phyloP scores from a whole-genome alignment of 352 stramenopile genomes.

The Pythium scleroteichum region DNA sequence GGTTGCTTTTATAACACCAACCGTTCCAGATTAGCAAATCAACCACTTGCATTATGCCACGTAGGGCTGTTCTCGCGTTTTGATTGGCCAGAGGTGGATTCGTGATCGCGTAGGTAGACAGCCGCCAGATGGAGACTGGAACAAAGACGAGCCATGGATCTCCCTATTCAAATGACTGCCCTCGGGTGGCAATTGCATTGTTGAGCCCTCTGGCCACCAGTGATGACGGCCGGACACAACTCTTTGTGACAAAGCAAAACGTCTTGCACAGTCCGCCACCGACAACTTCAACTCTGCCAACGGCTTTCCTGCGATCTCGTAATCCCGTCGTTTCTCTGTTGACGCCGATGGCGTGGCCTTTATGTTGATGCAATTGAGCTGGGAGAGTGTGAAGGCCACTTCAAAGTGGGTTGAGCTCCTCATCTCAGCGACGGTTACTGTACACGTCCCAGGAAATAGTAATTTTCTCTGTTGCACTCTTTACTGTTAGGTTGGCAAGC shows the following conservation, averaged over 20 bases:
- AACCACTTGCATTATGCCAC: not conserved
- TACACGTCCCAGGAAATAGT: no score
- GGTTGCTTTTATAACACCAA: not conserved
- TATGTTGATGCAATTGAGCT: no score
- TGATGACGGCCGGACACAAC: not conserved
- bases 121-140: not conserved
- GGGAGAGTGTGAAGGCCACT: no score
- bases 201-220: not conserved
- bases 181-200: not conserved
- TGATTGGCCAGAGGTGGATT: slow-evolving; percentile 8
- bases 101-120: slow-evolving; percentile 4
- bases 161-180: not conserved
- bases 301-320: no score
- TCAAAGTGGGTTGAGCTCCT: no score
- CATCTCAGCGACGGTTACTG: no score
- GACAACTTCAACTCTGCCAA: not conserved
- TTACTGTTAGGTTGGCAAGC: no score
- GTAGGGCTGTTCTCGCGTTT: slow-evolving; percentile 7
- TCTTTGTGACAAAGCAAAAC: not conserved
- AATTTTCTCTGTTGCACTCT: no score
- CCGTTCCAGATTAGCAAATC: slow-evolving; percentile 7
- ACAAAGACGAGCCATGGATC: not conserved
- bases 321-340: no score
- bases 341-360: no score
- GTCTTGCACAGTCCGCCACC: not conserved